Conservation (phyloP, 768 basidiomycete species). For the Cubamyces lactineus region DNA sequence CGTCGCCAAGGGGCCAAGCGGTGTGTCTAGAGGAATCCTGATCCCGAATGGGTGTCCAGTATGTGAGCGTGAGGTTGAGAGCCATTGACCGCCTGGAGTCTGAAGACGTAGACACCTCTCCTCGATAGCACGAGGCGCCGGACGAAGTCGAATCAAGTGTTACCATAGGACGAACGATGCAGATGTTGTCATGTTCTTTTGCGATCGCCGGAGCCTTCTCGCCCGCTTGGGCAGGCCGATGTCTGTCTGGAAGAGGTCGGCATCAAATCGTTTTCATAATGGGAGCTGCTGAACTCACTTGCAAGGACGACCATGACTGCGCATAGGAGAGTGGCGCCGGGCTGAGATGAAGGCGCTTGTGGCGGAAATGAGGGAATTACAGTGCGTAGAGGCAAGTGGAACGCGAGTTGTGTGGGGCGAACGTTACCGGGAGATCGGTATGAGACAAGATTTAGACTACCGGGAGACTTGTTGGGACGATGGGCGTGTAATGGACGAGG, state of each 20-base stretch:
- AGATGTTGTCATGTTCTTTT: conserved; percentile 12
- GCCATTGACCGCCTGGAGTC: conserved; percentile 4
- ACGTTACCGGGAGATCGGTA: conserved; percentile 1
- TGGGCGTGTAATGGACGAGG: conserved; percentile 14
- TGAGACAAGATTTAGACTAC: conserved; percentile 12
- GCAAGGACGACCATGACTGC: conserved; percentile 20
- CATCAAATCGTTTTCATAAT: conserved; percentile 3
- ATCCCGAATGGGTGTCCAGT: conserved; percentile 18
- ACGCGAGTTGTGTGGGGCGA: background rate
- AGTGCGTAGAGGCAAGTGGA: background rate
- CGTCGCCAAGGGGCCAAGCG: background rate
- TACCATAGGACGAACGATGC: background rate
- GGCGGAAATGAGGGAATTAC: background rate
- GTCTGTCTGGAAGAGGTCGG: conserved; percentile 5
- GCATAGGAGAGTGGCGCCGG: background rate
- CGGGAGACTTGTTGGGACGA: conserved; percentile 8
- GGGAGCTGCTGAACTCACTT: conserved; percentile 11
- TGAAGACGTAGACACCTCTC: conserved; percentile 1
- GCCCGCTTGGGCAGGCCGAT: conserved; percentile 3
- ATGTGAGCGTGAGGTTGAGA: conserved; percentile 17
- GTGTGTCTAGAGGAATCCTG: conserved; percentile 1
- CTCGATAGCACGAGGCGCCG: background rate
- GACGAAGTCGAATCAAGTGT: conserved; percentile 4
- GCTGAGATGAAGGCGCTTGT: background rate
- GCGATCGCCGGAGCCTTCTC: conserved; percentile 10